Percentiles rank a stretch among this genome's conserved stretches.
Conservation (phyloP, 164 flowering plant species). For the Liquidambar formosana region DNA sequence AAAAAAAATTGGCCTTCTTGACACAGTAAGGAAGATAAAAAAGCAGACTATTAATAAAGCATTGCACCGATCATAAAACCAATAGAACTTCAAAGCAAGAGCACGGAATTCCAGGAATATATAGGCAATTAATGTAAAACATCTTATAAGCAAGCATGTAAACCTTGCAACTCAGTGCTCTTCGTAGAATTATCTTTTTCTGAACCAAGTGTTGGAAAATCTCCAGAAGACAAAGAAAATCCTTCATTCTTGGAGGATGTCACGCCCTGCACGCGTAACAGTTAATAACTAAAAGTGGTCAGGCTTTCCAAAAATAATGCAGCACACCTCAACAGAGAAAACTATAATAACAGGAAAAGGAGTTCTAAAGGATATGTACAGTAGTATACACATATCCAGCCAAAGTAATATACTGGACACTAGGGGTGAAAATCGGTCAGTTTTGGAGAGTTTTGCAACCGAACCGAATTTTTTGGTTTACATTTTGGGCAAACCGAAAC, state of each 20-base stretch:
- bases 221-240: slow-evolving; percentile 80
- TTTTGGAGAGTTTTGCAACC: no score
- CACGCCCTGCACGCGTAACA: slow-evolving; percentile 47
- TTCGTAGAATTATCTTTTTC: slow-evolving; percentile 53
- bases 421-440: no score
- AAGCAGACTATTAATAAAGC: background rate
- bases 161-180: slow-evolving; percentile 48
- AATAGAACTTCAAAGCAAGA: background rate
- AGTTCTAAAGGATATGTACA: no score
- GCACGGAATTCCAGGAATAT: slow-evolving; percentile 4
- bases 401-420: background rate
- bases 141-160: background rate
- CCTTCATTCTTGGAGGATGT: slow-evolving; percentile 46
- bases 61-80: background rate
- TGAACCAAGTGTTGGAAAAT: slow-evolving; percentile 93
- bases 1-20: no score
- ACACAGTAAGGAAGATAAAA: background rate
- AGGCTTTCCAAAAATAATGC: background rate
- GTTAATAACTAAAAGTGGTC: background rate
- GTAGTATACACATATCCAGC: background rate
- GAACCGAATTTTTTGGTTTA: no score
- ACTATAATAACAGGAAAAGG: no score
- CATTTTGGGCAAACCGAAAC: no score
- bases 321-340: background rate
- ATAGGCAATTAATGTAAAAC: background rate